Conservation (phyloP, 805 yeast genomes). For the Candida montana region DNA sequence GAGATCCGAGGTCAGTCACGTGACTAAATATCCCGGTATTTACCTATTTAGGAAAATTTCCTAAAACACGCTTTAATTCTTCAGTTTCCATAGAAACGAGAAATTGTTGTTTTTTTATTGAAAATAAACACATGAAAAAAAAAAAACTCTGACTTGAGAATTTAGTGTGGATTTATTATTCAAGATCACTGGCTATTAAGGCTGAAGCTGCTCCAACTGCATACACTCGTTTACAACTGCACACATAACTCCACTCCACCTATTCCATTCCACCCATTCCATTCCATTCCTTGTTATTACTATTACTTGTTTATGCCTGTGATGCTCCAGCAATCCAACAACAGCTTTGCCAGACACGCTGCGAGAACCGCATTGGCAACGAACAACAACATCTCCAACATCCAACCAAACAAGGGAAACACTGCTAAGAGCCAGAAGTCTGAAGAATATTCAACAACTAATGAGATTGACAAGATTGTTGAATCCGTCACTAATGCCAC, state of each 20-base stretch:
- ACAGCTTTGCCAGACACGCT: slow-evolving; percentile 23
- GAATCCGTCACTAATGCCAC: slow-evolving; percentile 28
- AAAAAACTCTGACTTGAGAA: no score
- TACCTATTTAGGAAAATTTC: neutral
- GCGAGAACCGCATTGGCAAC: slow-evolving; percentile 21
- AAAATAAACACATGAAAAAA: no score
- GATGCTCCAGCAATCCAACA: slow-evolving; percentile 4
- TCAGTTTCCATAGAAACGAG: neutral
- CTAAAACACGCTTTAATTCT: slow-evolving; percentile 7
- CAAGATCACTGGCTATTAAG: no score
- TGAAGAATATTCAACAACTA: no score
- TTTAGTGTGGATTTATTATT: no score
- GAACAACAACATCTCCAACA: slow-evolving; percentile 17
- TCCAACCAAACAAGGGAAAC: slow-evolving; percentile 36
- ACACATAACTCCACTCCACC: neutral
- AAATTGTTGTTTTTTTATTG: no score
- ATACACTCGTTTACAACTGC: no score
- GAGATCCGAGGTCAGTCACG: neutral
- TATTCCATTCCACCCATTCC: neutral
- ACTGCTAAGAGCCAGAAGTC: no score
- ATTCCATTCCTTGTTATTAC: no score
- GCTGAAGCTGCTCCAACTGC: neutral
- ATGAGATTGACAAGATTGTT: slow-evolving; percentile 25
- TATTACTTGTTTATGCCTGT: neutral
- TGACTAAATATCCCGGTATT: neutral